Percentiles rank a stretch among this genome's conserved stretches.
phyloP scores from a whole-genome alignment of 192 early-diverging fungal genomes.

The Coemansia sp. region DNA sequence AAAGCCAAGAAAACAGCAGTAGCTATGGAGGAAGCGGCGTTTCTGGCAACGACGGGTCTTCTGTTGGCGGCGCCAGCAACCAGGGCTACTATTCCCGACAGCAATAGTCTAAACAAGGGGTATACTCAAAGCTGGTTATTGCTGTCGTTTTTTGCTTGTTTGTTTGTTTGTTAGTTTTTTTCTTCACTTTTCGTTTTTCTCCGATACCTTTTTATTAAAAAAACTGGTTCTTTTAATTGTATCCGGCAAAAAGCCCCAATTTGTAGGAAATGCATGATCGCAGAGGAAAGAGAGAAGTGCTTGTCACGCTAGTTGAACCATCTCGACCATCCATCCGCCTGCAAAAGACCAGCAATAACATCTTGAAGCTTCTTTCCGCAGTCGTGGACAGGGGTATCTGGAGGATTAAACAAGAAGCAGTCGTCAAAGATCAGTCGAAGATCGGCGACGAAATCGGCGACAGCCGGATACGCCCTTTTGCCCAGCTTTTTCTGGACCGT shows the following conservation, averaged over 20 bases:
- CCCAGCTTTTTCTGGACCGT: constrained; percentile 61
- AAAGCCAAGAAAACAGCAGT: neutral
- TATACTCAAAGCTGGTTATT: no score
- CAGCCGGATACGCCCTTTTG: constrained; percentile 52
- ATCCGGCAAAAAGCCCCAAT: no score
- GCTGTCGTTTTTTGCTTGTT: no score
- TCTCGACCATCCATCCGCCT: constrained; percentile 27
- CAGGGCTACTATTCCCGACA: neutral
- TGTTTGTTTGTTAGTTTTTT: neutral
- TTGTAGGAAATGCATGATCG: no score
- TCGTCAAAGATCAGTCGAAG: constrained; percentile 65
- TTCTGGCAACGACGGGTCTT: constrained; percentile 14
- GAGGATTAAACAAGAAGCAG: constrained; percentile 65
- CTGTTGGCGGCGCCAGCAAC: neutral
- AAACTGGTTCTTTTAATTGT: no score
- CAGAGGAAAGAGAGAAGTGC: no score
- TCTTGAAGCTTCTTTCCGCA: constrained; percentile 55
- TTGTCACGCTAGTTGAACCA: constrained; percentile 33
- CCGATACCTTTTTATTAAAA: constrained; percentile 6
- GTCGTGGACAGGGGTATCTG: constrained; percentile 54
- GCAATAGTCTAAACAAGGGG: no score
- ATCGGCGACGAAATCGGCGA: constrained; percentile 59
- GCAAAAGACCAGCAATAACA: constrained; percentile 19
- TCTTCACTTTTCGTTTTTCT: neutral
- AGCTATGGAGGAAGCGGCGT: no score